A percentile compares a stretch with the other conserved stretches of the same genome.
phyloP scores from a whole-genome alignment of 129 eudicot genomes.

The Chrysanthemum seticuspe region DNA sequence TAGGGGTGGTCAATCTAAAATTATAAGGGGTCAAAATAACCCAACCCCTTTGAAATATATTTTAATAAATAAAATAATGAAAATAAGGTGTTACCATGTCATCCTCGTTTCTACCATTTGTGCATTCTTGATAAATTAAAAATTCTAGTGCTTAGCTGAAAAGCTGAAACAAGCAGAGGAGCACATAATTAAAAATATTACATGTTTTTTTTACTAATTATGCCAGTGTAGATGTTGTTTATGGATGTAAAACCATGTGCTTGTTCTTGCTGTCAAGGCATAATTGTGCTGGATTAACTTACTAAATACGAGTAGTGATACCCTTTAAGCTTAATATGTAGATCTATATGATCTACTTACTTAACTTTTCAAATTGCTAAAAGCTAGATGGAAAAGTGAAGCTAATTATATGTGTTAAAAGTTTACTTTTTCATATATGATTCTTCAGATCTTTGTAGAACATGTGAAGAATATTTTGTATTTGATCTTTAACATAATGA shows the following conservation, averaged over 20 bases:
- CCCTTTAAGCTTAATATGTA: not conserved
- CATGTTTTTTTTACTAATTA: constrained; percentile 7
- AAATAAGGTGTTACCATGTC: constrained; percentile 35
- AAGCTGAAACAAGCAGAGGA: constrained; percentile 27
- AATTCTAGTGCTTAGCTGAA: constrained; percentile 17
- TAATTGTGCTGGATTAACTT: constrained; percentile 19
- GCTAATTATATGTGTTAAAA: constrained; percentile 9
- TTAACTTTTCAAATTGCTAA: constrained; percentile 15
- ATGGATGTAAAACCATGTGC: constrained; percentile 31
- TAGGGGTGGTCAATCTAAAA: no score
- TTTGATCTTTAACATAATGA: not conserved
- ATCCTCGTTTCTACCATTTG: constrained; percentile 22
- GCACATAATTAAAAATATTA: constrained; percentile 4
- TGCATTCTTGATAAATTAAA: constrained; percentile 25
- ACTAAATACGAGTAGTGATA: not conserved
- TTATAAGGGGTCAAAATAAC: no score
- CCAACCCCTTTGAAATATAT: constrained; percentile 3
- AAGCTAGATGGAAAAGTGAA: not conserved
- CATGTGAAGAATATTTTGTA: not conserved
- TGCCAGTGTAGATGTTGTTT: constrained; percentile 10
- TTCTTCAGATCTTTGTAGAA: not conserved
- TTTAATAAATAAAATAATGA: constrained; percentile 29
- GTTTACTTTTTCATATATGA: not conserved
- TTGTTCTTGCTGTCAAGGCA: constrained; percentile 31
- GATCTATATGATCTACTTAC: not conserved